phyloP scores from a whole-genome alignment of 2,329 filamentous ascomycete species.

The Colletotrichum neosansevieriae region DNA sequence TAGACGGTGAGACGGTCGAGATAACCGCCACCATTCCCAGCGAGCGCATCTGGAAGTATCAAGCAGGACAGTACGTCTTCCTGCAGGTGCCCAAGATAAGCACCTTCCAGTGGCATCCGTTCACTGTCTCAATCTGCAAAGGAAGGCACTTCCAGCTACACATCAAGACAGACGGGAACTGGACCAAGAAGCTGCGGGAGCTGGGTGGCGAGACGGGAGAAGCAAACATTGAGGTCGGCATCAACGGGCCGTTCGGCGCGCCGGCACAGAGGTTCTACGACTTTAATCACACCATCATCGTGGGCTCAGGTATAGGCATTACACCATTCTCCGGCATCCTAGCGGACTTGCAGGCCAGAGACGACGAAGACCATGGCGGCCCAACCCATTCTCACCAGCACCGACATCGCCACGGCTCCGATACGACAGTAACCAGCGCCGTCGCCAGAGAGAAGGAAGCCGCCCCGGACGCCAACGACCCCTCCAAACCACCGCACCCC shows the following conservation, averaged over 20 bases:
- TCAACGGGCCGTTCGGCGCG: constrained; percentile 69
- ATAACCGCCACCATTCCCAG: constrained; percentile 62
- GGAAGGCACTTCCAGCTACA: constrained; percentile 65
- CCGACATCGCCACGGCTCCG: constrained; percentile 40
- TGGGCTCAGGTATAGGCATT: constrained; percentile 68
- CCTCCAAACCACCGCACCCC: constrained; percentile 37
- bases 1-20: constrained; percentile 65
- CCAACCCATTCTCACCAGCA: constrained; percentile 38
- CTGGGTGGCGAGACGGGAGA: constrained; percentile 53
- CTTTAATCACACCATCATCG: constrained; percentile 66
- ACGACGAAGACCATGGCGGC: constrained; percentile 52
- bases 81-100: constrained; percentile 66
- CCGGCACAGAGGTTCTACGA: constrained; percentile 70
- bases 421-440: constrained; percentile 25
- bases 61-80: constrained; percentile 69
- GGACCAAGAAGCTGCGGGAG: constrained; percentile 61
- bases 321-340: constrained; percentile 70
- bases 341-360: constrained; percentile 63
- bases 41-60: constrained; percentile 63
- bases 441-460: background rate
- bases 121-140: constrained; percentile 68
- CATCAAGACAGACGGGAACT: constrained; percentile 70
- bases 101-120: constrained; percentile 70
- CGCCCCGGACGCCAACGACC: constrained; percentile 26
- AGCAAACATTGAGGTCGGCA: constrained; percentile 60